phyloP scores from a whole-genome alignment of 192 early-diverging fungal species.

The Coemansia sp. region DNA sequence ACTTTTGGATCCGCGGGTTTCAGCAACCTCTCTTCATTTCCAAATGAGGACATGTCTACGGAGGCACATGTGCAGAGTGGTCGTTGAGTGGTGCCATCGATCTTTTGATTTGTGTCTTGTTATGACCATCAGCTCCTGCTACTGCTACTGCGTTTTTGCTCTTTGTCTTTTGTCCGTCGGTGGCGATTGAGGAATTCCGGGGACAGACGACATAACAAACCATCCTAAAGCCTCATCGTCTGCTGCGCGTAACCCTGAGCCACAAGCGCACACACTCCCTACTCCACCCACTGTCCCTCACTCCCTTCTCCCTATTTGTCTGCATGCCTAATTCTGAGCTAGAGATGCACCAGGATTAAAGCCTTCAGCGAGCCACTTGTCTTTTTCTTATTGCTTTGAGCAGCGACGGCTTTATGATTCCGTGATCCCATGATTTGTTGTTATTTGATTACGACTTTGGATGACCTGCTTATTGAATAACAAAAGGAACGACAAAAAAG shows the following conservation, averaged over 20 bases:
- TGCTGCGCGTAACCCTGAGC: not conserved
- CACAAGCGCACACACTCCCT: not conserved
- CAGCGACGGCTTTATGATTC: too few relatives aligned
- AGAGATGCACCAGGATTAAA: too few relatives aligned
- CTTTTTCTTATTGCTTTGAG: too few relatives aligned
- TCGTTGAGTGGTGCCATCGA: not conserved
- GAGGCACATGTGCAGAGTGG: not conserved
- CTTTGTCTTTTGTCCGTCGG: not conserved
- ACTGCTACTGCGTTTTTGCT: not conserved
- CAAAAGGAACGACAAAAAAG: not conserved
- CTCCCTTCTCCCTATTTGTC: not conserved
- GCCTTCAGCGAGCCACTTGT: too few relatives aligned
- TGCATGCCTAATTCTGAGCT: not conserved
- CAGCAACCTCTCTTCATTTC: not conserved
- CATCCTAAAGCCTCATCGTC: not conserved
- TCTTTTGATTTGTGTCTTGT: not conserved
- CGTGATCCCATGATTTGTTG: too few relatives aligned
- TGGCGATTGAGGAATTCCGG: not conserved
- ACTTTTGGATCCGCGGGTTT: not conserved
- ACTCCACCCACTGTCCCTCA: not conserved
- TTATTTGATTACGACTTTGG: too few relatives aligned
- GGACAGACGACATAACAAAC: not conserved
- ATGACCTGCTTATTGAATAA: too few relatives aligned
- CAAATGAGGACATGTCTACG: not conserved
- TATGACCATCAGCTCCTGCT: not conserved